These are phyloP conservation scores for Xylaria telfairii DNA, from an alignment of 495 filamentous ascomycete genomes.

Conservation along the genomic window DNA sequence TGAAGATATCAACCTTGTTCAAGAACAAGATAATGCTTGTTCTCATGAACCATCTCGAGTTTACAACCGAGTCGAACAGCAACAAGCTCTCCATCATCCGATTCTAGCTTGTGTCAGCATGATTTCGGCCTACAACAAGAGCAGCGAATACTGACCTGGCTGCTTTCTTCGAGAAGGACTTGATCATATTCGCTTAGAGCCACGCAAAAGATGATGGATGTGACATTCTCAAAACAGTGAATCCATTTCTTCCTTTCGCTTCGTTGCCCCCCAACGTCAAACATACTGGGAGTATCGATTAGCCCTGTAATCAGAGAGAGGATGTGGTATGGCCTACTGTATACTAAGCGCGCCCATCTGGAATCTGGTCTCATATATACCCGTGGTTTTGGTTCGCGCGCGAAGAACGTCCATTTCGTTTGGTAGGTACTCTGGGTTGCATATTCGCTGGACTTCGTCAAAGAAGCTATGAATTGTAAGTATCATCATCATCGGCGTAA, in stretches of 20 bases:
- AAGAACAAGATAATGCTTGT: constrained; percentile 98
- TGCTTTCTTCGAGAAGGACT: constrained; percentile 93
- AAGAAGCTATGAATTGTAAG: constrained; percentile 74
- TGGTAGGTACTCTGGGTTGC: constrained; percentile 83
- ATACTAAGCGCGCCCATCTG: constrained; percentile 98
- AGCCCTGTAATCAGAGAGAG: constrained; percentile 22
- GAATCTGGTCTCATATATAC: constrained; percentile 98
- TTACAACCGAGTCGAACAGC: constrained; percentile 98
- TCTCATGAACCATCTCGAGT: constrained; percentile 98
- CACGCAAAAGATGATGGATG: constrained; percentile 99
- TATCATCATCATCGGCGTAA: background rate
- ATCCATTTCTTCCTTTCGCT: constrained; percentile 99
- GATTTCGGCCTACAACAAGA: constrained; percentile 26
- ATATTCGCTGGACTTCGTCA: constrained; percentile 87
- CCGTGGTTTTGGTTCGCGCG: constrained; percentile 97
- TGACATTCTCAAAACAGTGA: constrained; percentile 99
- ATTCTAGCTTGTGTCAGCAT: constrained; percentile 63
- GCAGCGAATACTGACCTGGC: constrained; percentile 68
- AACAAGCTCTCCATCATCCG: constrained; percentile 99
- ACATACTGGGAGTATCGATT: constrained; percentile 73
- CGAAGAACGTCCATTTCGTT: constrained; percentile 92
- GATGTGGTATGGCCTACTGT: constrained; percentile 70
- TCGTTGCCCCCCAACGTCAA: constrained; percentile 95
- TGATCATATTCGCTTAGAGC: constrained; percentile 99
- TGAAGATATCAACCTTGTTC: constrained; percentile 98